phyloP scores from a whole-genome alignment of 352 stramenopile genomes.

The Phytophthora multivora region DNA sequence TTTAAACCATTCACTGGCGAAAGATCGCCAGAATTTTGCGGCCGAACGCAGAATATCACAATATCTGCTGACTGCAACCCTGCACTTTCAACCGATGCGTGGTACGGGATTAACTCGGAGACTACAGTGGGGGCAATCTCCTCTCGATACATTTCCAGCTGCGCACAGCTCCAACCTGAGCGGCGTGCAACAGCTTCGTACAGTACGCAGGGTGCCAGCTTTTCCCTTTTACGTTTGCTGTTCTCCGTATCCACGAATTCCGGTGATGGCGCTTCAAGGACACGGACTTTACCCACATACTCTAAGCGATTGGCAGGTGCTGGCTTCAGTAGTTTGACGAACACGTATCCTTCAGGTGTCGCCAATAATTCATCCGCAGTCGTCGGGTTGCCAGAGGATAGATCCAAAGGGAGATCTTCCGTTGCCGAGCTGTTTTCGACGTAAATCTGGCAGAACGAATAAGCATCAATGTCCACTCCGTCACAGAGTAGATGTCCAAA shows the following conservation, averaged over 20 bases:
- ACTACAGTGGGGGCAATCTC: slow-evolving; percentile 72
- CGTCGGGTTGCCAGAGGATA: neutral
- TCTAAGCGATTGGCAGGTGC: slow-evolving; percentile 23
- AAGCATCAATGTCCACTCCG: slow-evolving; percentile 83
- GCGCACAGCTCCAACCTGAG: slow-evolving; percentile 44
- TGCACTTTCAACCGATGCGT: slow-evolving; percentile 18
- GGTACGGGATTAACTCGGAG: slow-evolving; percentile 52
- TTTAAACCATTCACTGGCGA: neutral
- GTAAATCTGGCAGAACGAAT: slow-evolving; percentile 83
- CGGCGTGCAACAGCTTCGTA: slow-evolving; percentile 54
- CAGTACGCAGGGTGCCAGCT: slow-evolving; percentile 39
- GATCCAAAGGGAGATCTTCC: slow-evolving; percentile 45
- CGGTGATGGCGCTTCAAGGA: slow-evolving; percentile 24
- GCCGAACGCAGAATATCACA: slow-evolving; percentile 53
- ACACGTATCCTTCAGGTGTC: slow-evolving; percentile 29
- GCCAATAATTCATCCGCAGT: slow-evolving; percentile 11
- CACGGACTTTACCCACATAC: slow-evolving; percentile 54
- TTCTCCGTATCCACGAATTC: slow-evolving; percentile 4
- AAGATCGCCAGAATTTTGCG: slow-evolving; percentile 14
- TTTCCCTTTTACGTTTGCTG: slow-evolving; percentile 2
- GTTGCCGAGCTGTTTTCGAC: slow-evolving; percentile 46
- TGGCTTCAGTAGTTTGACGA: slow-evolving; percentile 56
- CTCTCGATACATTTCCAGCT: slow-evolving; percentile 73
- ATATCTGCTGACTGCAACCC: slow-evolving; percentile 62
- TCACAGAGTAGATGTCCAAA: slow-evolving; percentile 78